phyloP scores from a whole-genome alignment of 2,329 filamentous ascomycete genomes.

The Fusarium oxysporum region DNA sequence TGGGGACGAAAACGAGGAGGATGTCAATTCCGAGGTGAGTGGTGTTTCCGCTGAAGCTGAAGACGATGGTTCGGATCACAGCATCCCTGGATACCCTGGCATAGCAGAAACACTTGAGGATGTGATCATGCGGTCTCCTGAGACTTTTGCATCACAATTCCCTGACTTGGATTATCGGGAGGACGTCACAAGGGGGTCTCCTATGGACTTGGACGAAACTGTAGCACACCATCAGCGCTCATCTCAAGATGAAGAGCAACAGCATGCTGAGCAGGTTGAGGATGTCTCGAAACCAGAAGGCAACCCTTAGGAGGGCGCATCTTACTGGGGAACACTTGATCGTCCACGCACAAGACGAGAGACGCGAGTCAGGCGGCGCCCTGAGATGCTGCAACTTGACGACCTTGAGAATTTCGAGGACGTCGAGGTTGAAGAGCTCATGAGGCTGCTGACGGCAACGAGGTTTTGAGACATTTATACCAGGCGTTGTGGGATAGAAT shows the following conservation, averaged over 20 bases:
- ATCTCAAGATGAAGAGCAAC: constrained; percentile 23
- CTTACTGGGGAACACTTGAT: constrained; percentile 26
- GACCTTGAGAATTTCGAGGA: constrained; percentile 47
- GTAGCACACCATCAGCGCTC: constrained; percentile 15
- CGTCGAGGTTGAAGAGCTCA: constrained; percentile 45
- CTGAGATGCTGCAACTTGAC: constrained; percentile 24
- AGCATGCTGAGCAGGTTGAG: constrained; percentile 39
- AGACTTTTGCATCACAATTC: constrained; percentile 42
- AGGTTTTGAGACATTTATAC: constrained; percentile 39
- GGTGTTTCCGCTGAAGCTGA: constrained; percentile 51
- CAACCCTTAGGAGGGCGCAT: constrained; percentile 36
- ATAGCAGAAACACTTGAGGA: constrained; percentile 46
- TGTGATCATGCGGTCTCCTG: constrained; percentile 49
- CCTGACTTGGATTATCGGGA: constrained; percentile 32
- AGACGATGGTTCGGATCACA: constrained; percentile 28
- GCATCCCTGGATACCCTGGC: constrained; percentile 46
- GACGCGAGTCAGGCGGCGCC: constrained; percentile 7
- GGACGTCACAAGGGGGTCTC: constrained; percentile 40
- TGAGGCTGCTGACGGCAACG: constrained; percentile 39
- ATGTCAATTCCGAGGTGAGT: constrained; percentile 76
- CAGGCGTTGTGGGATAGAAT: constrained; percentile 42
- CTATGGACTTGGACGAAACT: constrained; percentile 34
- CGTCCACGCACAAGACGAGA: constrained; percentile 23
- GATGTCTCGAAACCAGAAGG: constrained; percentile 32
- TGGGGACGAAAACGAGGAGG: constrained; percentile 85